These are phyloP conservation scores for Neonectria hederae DNA, from an alignment of 2,329 filamentous ascomycete genomes.

Conservation along the genomic window DNA sequence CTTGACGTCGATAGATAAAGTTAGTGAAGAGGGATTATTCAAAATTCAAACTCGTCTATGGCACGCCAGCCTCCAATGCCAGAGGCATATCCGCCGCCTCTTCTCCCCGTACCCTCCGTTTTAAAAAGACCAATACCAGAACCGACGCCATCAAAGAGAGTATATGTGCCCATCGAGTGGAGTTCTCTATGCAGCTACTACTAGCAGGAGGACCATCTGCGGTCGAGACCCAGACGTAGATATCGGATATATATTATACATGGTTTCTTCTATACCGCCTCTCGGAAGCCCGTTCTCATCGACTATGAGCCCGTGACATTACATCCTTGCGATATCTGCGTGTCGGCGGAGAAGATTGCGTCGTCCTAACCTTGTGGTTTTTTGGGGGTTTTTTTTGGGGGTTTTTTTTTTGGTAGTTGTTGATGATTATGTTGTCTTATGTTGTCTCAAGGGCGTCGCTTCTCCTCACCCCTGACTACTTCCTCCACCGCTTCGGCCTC, in stretches of 20 bases:
- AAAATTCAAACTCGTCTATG: constrained; percentile 15
- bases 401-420: constrained; percentile 13
- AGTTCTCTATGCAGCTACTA: constrained; percentile 36
- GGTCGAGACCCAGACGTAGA: constrained; percentile 39
- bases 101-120: constrained; percentile 2
- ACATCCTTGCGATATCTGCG: constrained; percentile 24
- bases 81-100: not conserved
- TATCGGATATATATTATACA: constrained; percentile 44
- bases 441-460: constrained; percentile 29
- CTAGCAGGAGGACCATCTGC: constrained; percentile 27
- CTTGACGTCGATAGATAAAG: not conserved
- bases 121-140: constrained; percentile 23
- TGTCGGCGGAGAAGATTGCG: not conserved
- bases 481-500: constrained; percentile 40
- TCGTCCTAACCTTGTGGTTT: not conserved
- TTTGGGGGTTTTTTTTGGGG: not conserved
- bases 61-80: constrained; percentile 13
- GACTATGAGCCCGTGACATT: constrained; percentile 26
- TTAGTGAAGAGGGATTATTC: constrained; percentile 11
- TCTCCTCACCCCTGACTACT: constrained; percentile 30
- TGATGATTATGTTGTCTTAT: not conserved
- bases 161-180: constrained; percentile 38
- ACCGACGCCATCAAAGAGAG: constrained; percentile 37
- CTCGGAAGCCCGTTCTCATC: constrained; percentile 11
- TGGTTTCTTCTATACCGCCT: constrained; percentile 36